A percentile compares a stretch with the other conserved stretches of the same genome.
Conservation (phyloP, 2,329 filamentous ascomycete genomes). For the Proliferodiscus dingleyae region DNA sequence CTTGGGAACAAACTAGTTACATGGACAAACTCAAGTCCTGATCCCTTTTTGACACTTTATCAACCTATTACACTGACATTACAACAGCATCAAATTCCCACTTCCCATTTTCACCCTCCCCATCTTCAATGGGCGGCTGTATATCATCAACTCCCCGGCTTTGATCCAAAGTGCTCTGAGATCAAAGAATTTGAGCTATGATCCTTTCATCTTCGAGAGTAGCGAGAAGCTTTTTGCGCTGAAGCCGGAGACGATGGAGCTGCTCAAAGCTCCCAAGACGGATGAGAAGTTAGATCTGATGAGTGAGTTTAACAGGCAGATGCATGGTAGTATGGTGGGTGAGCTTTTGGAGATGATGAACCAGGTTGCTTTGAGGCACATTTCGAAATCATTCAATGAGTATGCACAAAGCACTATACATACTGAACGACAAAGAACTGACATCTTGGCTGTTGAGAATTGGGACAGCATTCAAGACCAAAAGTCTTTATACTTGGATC, state of each 20-base stretch:
- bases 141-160: conserved; percentile 38
- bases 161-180: conserved; percentile 29
- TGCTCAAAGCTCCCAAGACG: too few relatives aligned
- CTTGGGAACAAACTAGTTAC: conserved; percentile 34
- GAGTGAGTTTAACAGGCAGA: neutral
- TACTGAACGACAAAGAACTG: too few relatives aligned
- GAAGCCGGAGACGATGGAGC: neutral
- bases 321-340: neutral
- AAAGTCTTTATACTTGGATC: neutral
- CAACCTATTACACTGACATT: too few relatives aligned
- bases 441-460: too few relatives aligned
- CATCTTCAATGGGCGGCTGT: conserved; percentile 39
- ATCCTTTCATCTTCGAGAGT: too few relatives aligned
- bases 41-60: neutral
- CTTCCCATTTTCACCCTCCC: conserved; percentile 39
- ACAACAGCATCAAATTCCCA: conserved; percentile 15
- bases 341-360: neutral
- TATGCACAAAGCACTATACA: too few relatives aligned
- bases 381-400: neutral
- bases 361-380: neutral
- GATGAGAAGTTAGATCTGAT: neutral
- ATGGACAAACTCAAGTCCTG: conserved; percentile 34
- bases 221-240: too few relatives aligned
- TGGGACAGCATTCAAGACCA: neutral
- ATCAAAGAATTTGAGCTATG: too few relatives aligned